Percentiles rank a stretch among this genome's conserved stretches.
These are phyloP conservation scores for Microstegium vimineum DNA, from an alignment of 176 grass and related monocot species.

Conservation along the genomic window DNA sequence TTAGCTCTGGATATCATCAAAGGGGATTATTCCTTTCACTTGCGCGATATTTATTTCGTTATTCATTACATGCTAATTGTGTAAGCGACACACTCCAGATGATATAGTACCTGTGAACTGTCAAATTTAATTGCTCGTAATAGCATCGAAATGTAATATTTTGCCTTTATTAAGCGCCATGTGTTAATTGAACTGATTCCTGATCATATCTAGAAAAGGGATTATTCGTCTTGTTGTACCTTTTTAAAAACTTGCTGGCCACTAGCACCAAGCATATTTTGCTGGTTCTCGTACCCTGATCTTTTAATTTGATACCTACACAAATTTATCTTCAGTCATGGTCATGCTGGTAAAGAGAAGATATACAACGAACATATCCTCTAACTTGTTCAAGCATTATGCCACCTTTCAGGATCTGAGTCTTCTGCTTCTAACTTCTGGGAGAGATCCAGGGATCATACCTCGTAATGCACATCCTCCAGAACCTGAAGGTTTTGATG, in stretches of 20 bases:
- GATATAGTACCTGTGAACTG: background rate
- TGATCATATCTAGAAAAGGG: background rate
- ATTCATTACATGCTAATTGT: background rate
- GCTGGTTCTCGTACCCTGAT: background rate
- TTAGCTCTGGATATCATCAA: background rate
- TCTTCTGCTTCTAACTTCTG: conserved; percentile 88
- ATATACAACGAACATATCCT: background rate
- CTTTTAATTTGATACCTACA: background rate
- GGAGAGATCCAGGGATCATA: conserved; percentile 90
- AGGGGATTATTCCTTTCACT: background rate
- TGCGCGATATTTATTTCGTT: background rate
- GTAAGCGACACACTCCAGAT: background rate
- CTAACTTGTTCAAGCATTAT: conserved; percentile 12
- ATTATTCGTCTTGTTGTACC: background rate
- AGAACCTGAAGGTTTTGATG: conserved; percentile 76
- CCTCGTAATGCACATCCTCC: conserved; percentile 85
- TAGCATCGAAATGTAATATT: background rate
- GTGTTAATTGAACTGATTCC: conserved; percentile 4
- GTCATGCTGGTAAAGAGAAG: conserved; percentile 13
- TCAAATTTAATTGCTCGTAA: background rate
- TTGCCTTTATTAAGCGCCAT: background rate
- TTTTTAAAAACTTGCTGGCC: background rate
- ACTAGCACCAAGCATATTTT: conserved; percentile 3
- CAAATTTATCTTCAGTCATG: background rate
- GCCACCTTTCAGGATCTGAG: conserved; percentile 66